phyloP scores from a whole-genome alignment of 2,329 filamentous ascomycete species.

The Alternaria triticimaculans region DNA sequence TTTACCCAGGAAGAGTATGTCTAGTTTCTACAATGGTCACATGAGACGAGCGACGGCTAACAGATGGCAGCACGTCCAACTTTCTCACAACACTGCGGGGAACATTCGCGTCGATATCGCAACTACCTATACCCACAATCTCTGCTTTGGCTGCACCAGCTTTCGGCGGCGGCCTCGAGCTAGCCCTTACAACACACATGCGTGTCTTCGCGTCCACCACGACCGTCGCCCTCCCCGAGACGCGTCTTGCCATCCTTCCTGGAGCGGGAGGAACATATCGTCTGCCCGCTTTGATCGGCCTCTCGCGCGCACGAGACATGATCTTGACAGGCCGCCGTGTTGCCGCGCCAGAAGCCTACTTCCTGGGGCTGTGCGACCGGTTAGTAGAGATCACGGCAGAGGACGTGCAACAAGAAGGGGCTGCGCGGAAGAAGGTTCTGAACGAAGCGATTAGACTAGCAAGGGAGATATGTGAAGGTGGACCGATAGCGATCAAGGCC shows the following conservation, averaged over 20 bases:
- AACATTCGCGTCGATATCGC: constrained; percentile 75
- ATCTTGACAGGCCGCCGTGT: constrained; percentile 91
- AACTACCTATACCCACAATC: constrained; percentile 87
- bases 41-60: constrained; percentile 12
- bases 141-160: constrained; percentile 84
- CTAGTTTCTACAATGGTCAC: neutral
- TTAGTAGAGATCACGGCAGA: constrained; percentile 78
- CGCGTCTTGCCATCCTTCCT: constrained; percentile 89
- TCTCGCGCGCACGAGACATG: constrained; percentile 82
- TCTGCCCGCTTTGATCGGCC: constrained; percentile 80
- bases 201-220: constrained; percentile 84
- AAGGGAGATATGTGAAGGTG: constrained; percentile 85
- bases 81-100: constrained; percentile 80
- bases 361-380: constrained; percentile 88
- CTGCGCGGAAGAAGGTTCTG: constrained; percentile 71
- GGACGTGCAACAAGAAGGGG: constrained; percentile 56
- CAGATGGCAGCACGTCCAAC: constrained; percentile 68
- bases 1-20: constrained; percentile 80
- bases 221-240: constrained; percentile 85
- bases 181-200: constrained; percentile 87
- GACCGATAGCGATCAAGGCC: constrained; percentile 80
- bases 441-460: constrained; percentile 80
- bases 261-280: constrained; percentile 93
- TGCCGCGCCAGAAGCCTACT: constrained; percentile 83
- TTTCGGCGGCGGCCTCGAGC: constrained; percentile 90